These are phyloP conservation scores for Yamadazyma kanchanaburiensis DNA, from an alignment of 1,139 yeast species.

Conservation along the genomic window DNA sequence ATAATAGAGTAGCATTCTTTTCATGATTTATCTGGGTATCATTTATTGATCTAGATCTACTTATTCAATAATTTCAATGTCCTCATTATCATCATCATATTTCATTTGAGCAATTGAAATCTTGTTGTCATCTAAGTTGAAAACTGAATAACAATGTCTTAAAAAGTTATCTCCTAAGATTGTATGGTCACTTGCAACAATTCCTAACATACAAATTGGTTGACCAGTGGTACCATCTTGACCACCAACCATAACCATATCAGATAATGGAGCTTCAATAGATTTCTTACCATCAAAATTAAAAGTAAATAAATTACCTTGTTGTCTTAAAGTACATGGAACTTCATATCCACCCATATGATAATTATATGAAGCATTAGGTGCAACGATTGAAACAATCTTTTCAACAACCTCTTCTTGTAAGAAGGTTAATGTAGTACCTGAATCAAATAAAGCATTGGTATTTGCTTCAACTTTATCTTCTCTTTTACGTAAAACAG, in stretches of 20 bases:
- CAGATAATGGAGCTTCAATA: constrained; percentile 35
- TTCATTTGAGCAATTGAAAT: constrained; percentile 37
- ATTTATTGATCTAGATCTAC: too few relatives aligned
- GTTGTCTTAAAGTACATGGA: constrained; percentile 25
- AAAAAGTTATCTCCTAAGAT: constrained; percentile 64
- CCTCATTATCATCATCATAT: constrained; percentile 22
- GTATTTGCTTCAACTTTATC: constrained; percentile 7
- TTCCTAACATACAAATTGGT: constrained; percentile 26
- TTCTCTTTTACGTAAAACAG: constrained; percentile 9
- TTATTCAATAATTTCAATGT: constrained; percentile 15
- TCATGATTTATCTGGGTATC: too few relatives aligned
- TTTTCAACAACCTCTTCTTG: constrained; percentile 16
- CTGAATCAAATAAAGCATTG: constrained; percentile 36
- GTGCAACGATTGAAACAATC: constrained; percentile 16
- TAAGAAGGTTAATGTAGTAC: constrained; percentile 34
- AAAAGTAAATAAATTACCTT: constrained; percentile 22
- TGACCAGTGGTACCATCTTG: constrained; percentile 10
- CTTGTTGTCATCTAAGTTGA: constrained; percentile 35
- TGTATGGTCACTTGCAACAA: constrained; percentile 20
- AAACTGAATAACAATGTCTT: constrained; percentile 35
- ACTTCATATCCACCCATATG: constrained; percentile 20
- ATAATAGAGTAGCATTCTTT: too few relatives aligned
- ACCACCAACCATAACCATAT: constrained; percentile 19
- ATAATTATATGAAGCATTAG: constrained; percentile 13
- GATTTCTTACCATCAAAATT: constrained; percentile 19